Percentiles rank a stretch among this genome's conserved stretches.
Conservation (phyloP, 768 basidiomycete species). For the Rhodosporidiobolus sp. region DNA sequence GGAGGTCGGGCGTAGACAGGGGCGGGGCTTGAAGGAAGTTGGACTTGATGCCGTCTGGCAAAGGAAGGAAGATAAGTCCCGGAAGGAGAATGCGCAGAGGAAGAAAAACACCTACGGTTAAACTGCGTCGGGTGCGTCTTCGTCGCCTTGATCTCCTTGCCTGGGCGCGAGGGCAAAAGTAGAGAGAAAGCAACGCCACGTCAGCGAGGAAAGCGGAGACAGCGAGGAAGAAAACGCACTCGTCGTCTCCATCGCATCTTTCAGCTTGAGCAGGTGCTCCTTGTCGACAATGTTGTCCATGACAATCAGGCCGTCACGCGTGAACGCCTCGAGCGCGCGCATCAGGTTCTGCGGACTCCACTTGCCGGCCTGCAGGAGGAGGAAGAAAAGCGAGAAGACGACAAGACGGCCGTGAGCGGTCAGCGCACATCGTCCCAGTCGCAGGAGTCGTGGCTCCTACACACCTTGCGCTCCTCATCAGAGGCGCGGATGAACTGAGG, state of each 20-base stretch:
- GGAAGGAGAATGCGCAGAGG: too few relatives aligned
- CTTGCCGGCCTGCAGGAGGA: not conserved
- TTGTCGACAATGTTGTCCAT: not conserved
- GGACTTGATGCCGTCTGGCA: not conserved
- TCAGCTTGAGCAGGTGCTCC: not conserved
- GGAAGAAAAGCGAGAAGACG: not conserved
- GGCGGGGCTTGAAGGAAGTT: slow-evolving; percentile 21
- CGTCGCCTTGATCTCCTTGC: not conserved
- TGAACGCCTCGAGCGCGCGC: not conserved
- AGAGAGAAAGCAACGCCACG: too few relatives aligned
- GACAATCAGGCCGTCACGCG: slow-evolving; percentile 1
- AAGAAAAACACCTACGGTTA: not conserved
- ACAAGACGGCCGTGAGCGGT: not conserved
- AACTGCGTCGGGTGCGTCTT: not conserved
- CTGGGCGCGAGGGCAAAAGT: not conserved
- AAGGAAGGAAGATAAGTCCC: not conserved
- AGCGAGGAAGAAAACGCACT: too few relatives aligned
- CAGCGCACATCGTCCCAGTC: too few relatives aligned
- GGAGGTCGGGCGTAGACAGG: not conserved
- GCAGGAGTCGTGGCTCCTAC: not conserved
- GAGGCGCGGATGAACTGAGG: not conserved
- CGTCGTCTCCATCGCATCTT: not conserved
- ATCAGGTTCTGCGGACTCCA: slow-evolving; percentile 4
- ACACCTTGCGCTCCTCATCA: not conserved
- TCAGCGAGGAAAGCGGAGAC: too few relatives aligned